These are phyloP conservation scores for Trametes versicolor DNA, from an alignment of 1,284 basidiomycete species.

Conservation along the genomic window DNA sequence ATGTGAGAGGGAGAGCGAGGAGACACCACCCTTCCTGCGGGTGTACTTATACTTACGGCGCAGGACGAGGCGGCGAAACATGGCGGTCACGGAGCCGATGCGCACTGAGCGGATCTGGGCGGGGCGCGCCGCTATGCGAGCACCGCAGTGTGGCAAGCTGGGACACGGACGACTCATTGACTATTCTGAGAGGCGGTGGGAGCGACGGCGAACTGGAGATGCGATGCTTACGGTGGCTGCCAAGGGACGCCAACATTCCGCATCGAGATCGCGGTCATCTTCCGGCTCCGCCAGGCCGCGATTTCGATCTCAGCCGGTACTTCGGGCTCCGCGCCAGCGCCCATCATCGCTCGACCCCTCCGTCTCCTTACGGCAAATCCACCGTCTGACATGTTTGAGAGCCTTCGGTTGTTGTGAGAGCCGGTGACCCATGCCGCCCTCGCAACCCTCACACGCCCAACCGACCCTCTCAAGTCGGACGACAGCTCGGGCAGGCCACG, in stretches of 20 bases:
- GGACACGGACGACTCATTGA: no score
- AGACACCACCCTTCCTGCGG: neutral
- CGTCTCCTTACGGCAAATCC: neutral
- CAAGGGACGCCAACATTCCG: neutral
- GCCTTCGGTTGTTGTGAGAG: neutral
- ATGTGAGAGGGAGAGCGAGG: neutral
- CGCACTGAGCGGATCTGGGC: neutral
- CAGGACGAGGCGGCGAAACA: neutral
- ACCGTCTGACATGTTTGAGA: constrained; percentile 1
- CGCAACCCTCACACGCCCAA: neutral
- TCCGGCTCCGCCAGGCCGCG: neutral
- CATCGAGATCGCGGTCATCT: neutral
- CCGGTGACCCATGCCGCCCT: neutral
- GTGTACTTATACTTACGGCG: neutral
- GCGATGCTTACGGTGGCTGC: neutral
- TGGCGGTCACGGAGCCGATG: neutral
- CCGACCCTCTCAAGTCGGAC: neutral
- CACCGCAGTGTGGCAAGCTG: no score
- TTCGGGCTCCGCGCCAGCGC: constrained; percentile 1
- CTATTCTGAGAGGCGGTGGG: no score
- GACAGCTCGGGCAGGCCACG: neutral
- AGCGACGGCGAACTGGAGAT: no score
- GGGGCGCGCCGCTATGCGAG: neutral
- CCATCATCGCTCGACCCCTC: neutral
- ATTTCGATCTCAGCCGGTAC: neutral